phyloP scores from a whole-genome alignment of 176 grass and related monocot genomes.

The Ampelocalamus luodianensis region DNA sequence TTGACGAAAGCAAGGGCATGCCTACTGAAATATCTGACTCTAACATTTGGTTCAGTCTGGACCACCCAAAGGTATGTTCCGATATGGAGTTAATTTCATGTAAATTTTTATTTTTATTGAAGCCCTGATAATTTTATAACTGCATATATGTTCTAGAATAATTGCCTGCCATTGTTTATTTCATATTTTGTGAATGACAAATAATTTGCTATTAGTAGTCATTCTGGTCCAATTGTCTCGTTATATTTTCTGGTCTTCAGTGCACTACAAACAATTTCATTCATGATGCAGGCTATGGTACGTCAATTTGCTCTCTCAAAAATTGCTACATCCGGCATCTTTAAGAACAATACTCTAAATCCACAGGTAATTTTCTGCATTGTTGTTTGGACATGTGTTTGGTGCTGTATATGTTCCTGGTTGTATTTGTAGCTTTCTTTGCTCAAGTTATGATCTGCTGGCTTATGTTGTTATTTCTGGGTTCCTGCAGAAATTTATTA shows the following conservation, averaged over 20 bases:
- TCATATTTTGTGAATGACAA: constrained; percentile 28
- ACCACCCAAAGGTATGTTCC: constrained; percentile 84
- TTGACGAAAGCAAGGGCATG: constrained; percentile 56
- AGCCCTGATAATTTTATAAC: not conserved
- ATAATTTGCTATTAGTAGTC: constrained; percentile 21
- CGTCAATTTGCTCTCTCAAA: constrained; percentile 70
- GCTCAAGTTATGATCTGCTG: constrained; percentile 5
- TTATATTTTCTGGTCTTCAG: constrained; percentile 20
- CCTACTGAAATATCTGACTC: constrained; percentile 64
- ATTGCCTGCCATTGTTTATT: not conserved
- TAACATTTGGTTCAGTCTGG: constrained; percentile 87
- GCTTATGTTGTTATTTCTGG: constrained; percentile 41
- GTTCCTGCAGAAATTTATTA: constrained; percentile 63
- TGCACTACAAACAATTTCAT: constrained; percentile 22
- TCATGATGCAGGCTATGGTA: constrained; percentile 59
- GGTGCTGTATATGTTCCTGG: constrained; percentile 12
- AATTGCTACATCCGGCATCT: constrained; percentile 67
- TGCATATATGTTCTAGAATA: constrained; percentile 7
- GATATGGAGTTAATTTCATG: constrained; percentile 18
- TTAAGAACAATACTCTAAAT: constrained; percentile 55
- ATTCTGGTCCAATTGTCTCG: constrained; percentile 18
- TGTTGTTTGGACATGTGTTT: constrained; percentile 36
- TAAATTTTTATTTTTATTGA: not conserved
- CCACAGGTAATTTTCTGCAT: constrained; percentile 53
- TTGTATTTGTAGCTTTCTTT: constrained; percentile 30